Evolutionary conservation across 2,329 filamentous ascomycete genomes (phyloP), one percentile per base, ranked within the genome.

Genomic region (Coniochaeta sp.): DNA sequence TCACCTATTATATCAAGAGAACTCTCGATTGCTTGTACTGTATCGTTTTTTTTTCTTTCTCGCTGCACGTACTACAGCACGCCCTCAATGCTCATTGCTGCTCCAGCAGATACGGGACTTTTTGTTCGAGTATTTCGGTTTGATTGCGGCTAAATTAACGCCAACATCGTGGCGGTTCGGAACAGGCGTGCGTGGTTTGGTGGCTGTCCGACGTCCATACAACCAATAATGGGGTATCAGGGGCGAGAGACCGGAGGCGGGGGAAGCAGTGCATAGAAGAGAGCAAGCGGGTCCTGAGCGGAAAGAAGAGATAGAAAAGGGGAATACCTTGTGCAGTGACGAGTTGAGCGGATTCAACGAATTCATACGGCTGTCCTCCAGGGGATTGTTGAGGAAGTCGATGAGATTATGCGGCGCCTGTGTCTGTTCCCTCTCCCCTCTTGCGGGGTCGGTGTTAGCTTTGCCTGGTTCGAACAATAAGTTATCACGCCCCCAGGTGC

Each of bases 291-390:
- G 34, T 36, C 8, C 14, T 14, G 34, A 12, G 10, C 34, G 9
- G 34, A 5, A 36, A 36, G 5, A 63, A 36, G 58, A 62, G 58
- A 60, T 30, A 50, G 55, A 55, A 61, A 61, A 63, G 60, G 59
- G 54, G 17, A 61, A 60, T 76, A 77, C 75, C 75, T 78, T 78
- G 64, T 72, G 69, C 60, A 77, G 73, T 24, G 54, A 56, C 7
- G 54, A 24, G 34, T 56, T 34, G 72, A 73, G 75, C 72, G 74
- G 72, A 76, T 76, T 78, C 76, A 73, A 74, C 72, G 74, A 72
- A 76, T 76, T 78, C 76, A 79, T 79, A 69, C 71, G 75, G 70
- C 67, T 69, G 68, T 69, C 69, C 70, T 74, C 73, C 70, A 72
- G 71, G 61, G 62, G 60, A 28, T 36, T 67, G 69, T 70, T 67